Base-by-base conservation (phyloP, 257 asterid species). In the Fraxinus americana region DNA sequence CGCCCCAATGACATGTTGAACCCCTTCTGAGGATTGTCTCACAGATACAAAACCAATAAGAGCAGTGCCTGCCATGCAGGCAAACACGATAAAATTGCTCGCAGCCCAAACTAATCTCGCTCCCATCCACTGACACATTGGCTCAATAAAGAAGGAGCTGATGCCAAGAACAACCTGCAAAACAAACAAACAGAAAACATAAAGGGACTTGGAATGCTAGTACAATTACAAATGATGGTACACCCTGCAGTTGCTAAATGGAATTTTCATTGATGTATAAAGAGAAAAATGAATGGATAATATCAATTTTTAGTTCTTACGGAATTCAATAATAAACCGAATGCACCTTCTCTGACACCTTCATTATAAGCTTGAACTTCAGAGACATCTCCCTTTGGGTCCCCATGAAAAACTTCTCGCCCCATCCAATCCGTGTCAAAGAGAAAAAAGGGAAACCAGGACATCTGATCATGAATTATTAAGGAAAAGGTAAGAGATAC, bases 341-440 rank as follows among this genome's bases (percentile, higher is more conserved):
- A 96, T 89, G 99, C 95, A 93, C 99, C 99, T 92, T 93, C 99
- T 92, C 99, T 88, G 83, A 96, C 98, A 84, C 99, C 99, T 87
- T 91, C 90, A 83, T 92, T 90, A 82, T 96, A 96, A 83, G 94
- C 95, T 77, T 89, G 80, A 80, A 89, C 83, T 80, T 89, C 95
- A 73, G 88, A 82, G 48, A 80, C 83, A 21, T 91, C 90, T 82
- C 99, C 99, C 67, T 90, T 91, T 25, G 98, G 99, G 81, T 96
- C 92, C 77, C 99, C 99, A 29, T 93, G 98, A 85, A 79, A 96
- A 84, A 96, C 99, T 89, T 96, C 99, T 85, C 98, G 93, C 74
- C 99, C 99, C 98, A 96, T 96, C 98, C 99, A 96, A 84, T 96
- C 99, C 43, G 99, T 92, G 87, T 93, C 99, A 71, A 96, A 96